Conservation (phyloP, 192 early-diverging fungal species). For the Haplosporangium gracile region DNA sequence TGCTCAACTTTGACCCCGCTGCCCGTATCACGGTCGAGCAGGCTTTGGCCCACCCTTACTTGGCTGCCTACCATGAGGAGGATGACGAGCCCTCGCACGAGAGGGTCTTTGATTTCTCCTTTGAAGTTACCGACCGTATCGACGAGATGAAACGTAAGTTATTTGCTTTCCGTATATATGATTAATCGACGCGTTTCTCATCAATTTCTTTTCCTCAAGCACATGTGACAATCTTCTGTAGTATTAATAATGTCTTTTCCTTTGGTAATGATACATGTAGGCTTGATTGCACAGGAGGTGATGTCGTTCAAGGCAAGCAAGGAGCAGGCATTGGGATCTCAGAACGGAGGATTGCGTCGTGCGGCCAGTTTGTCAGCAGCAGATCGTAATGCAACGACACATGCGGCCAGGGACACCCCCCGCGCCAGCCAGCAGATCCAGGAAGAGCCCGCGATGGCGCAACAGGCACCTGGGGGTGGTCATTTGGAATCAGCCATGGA, state of each 20-base stretch:
- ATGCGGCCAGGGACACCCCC: constrained; percentile 51
- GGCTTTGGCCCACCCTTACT: constrained; percentile 92
- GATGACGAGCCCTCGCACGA: constrained; percentile 86
- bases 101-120: constrained; percentile 84
- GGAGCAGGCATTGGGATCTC: constrained; percentile 57
- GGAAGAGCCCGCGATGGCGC: constrained; percentile 58
- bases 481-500: constrained; percentile 60
- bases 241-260: not conserved
- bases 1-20: constrained; percentile 94
- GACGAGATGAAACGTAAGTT: constrained; percentile 84
- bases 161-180: too few species aligned
- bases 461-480: constrained; percentile 39
- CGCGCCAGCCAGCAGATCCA: constrained; percentile 60
- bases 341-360: constrained; percentile 36
- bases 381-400: constrained; percentile 59
- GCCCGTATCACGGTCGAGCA: constrained; percentile 94
- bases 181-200: not conserved
- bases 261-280: constrained; percentile 57
- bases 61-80: constrained; percentile 92
- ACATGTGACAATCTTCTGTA: not conserved
- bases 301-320: constrained; percentile 82
- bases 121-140: constrained; percentile 80
- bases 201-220: not conserved
- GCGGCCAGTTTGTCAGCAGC: constrained; percentile 60
- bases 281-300: constrained; percentile 85